phyloP scores from a whole-genome alignment of 2,329 filamentous ascomycete species.

The Botrytis fragariae region DNA sequence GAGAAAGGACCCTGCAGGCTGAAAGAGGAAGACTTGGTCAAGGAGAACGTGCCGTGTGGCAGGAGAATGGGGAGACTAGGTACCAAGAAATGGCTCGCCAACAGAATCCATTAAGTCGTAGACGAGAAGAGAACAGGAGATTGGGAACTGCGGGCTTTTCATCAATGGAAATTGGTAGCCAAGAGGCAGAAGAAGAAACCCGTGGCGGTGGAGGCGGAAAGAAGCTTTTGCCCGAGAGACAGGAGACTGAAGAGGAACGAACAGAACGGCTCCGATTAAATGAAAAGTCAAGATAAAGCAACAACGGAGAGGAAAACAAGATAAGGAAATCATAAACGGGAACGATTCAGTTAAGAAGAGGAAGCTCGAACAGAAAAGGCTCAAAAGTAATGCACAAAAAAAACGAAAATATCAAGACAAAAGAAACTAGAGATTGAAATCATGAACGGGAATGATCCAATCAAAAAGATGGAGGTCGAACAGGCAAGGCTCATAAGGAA shows the following conservation, averaged over 20 bases:
- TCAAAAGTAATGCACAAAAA: too few relatives aligned
- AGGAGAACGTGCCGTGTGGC: not conserved
- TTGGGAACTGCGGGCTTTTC: not conserved
- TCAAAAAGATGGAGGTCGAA: too few relatives aligned
- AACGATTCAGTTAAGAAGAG: not conserved
- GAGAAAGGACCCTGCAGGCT: not conserved
- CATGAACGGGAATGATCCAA: too few relatives aligned
- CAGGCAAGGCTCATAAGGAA: not conserved
- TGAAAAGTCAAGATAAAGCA: accelerated
- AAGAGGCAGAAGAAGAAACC: not conserved
- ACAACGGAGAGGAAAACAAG: accelerated
- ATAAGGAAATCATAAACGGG: not conserved
- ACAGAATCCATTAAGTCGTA: not conserved
- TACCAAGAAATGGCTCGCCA: not conserved
- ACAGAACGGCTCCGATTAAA: not conserved
- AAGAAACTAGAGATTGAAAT: too few relatives aligned
- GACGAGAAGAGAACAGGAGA: not conserved
- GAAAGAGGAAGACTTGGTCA: not conserved
- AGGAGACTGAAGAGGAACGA: not conserved
- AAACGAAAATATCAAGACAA: too few relatives aligned
- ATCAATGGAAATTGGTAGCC: not conserved
- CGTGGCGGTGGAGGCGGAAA: not conserved
- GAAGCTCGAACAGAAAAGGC: not conserved
- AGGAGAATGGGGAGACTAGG: not conserved
- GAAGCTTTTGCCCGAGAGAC: not conserved